Conservation (phyloP, 169 alveolate genomes). For the Cyclospora cayetanensis region DNA sequence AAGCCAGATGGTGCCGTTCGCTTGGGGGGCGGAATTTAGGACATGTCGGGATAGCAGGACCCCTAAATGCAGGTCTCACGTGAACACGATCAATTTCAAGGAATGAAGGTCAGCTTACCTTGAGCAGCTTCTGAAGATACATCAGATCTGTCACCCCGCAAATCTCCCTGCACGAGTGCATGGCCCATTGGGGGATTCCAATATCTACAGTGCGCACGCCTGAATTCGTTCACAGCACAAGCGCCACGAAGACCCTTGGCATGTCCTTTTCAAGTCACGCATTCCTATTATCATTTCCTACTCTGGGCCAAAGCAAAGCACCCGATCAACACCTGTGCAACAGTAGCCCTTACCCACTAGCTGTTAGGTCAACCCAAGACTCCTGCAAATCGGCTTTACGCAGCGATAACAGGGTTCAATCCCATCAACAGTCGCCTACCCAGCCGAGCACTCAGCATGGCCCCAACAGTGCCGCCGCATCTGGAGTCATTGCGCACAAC, state of each 20-base stretch:
- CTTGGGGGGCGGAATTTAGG: too few species aligned
- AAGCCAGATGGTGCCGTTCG: too few species aligned
- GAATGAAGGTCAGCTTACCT: too few species aligned
- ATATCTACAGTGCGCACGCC: constrained; percentile 92
- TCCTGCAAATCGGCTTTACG: background rate
- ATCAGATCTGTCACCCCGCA: constrained; percentile 71
- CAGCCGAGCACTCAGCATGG: constrained; percentile 90
- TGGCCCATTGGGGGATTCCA: constrained; percentile 95
- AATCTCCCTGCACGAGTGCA: constrained; percentile 94
- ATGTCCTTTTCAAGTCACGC: too few species aligned
- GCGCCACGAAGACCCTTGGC: background rate
- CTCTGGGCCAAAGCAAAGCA: too few species aligned
- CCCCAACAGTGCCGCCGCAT: constrained; percentile 97
- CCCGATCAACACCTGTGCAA: too few species aligned
- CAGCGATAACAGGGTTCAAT: background rate
- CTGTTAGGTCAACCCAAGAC: background rate
- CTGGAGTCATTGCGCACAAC: constrained; percentile 93
- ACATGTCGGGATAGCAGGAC: too few species aligned
- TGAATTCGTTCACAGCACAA: constrained; percentile 18
- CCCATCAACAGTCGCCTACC: constrained; percentile 76
- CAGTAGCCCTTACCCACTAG: too few species aligned
- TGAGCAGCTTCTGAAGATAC: constrained; percentile 34
- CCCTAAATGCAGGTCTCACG: too few species aligned
- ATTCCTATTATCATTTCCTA: too few species aligned
- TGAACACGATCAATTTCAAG: too few species aligned